Percentiles rank a stretch among this genome's conserved stretches.
These are phyloP conservation scores for Mortierella sp. DNA, from an alignment of 371 early-diverging fungal species.

Conservation along the genomic window DNA sequence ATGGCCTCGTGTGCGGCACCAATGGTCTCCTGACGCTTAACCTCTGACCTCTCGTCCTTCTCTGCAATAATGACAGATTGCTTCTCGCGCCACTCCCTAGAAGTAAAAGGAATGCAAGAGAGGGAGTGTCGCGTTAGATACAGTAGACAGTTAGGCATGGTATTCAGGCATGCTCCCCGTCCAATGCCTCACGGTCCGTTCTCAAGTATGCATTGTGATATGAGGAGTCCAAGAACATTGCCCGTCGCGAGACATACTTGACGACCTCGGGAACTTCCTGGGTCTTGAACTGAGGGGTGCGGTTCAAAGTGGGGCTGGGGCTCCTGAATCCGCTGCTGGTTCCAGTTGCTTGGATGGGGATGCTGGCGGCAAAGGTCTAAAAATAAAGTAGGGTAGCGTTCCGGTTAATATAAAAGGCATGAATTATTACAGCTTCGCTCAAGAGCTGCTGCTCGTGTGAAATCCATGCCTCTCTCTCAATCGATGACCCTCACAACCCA, in stretches of 20 bases:
- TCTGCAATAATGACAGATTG: constrained; percentile 79
- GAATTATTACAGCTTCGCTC: background rate
- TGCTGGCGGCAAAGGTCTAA: constrained; percentile 46
- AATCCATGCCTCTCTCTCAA: background rate
- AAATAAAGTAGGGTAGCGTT: background rate
- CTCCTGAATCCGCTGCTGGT: constrained; percentile 42
- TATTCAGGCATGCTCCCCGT: no score
- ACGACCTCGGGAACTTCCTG: constrained; percentile 73
- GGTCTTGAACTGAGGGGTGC: constrained; percentile 47
- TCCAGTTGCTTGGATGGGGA: constrained; percentile 48
- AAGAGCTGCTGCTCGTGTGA: no score
- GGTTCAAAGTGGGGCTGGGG: constrained; percentile 34
- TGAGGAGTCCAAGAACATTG: no score
- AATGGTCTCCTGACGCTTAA: constrained; percentile 79
- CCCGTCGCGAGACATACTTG: no score
- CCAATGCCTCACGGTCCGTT: no score
- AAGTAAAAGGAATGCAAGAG: background rate
- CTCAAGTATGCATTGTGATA: no score
- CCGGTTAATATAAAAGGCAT: background rate
- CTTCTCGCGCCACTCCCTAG: constrained; percentile 87
- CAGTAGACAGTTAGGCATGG: background rate
- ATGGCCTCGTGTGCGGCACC: constrained; percentile 84
- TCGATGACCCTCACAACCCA: background rate
- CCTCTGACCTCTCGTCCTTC: constrained; percentile 80
- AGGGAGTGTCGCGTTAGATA: background rate